Conservation (phyloP, 1,284 basidiomycete genomes). For the Austroboletus sp. region DNA sequence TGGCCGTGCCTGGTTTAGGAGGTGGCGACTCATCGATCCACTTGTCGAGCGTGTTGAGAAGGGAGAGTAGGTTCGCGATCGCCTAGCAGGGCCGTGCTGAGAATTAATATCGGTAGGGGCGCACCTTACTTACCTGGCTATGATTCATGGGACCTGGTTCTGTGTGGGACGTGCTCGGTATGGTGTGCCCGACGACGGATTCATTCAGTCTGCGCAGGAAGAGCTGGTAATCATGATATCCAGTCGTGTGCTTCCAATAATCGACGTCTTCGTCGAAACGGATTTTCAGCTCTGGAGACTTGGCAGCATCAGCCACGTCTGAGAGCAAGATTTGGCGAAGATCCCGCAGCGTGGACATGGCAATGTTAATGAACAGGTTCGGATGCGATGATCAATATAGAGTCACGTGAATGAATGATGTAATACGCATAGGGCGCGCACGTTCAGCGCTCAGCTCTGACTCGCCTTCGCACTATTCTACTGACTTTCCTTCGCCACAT, state of each 20-base stretch:
- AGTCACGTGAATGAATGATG: slow-evolving; percentile 21
- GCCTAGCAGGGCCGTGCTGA: slow-evolving; percentile 37
- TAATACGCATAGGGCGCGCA: slow-evolving; percentile 22
- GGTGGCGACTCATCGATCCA: slow-evolving; percentile 86
- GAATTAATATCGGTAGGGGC: background rate
- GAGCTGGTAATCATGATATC: slow-evolving; percentile 64
- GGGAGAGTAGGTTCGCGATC: slow-evolving; percentile 41
- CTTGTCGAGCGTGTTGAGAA: slow-evolving; percentile 64
- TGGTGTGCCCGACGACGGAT: slow-evolving; percentile 57
- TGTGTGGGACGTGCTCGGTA: slow-evolving; percentile 33
- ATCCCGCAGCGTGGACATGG: slow-evolving; percentile 25
- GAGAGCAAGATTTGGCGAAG: slow-evolving; percentile 42
- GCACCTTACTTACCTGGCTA: slow-evolving; percentile 17
- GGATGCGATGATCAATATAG: too few relatives aligned
- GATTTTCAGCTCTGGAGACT: slow-evolving; percentile 46
- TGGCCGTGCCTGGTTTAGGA: slow-evolving; percentile 44
- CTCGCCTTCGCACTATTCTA: background rate
- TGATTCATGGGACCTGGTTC: slow-evolving; percentile 8
- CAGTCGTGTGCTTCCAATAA: slow-evolving; percentile 60
- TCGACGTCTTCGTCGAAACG: slow-evolving; percentile 63
- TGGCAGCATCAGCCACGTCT: slow-evolving; percentile 28
- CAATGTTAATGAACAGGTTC: too few relatives aligned
- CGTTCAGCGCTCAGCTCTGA: slow-evolving; percentile 1
- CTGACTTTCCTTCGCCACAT: background rate
- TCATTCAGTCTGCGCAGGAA: slow-evolving; percentile 72